Evolutionary conservation across 176 grass and related monocot species (phyloP).

Genomic region (Guadua angustifolia): DNA sequence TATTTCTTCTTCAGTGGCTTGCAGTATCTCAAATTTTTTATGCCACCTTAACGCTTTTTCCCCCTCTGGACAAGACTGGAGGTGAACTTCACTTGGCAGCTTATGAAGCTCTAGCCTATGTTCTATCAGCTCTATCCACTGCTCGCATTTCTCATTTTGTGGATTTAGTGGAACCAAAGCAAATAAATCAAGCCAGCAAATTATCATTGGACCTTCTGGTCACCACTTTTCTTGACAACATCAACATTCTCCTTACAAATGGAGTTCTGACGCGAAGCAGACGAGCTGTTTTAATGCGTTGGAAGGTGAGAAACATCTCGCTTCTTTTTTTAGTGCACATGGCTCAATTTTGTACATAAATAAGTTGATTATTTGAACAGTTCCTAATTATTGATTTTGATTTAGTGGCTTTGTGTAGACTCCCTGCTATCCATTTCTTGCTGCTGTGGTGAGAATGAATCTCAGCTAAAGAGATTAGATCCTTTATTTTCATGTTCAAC

Average conservation of each 20-base stretch:
- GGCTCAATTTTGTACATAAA: background rate
- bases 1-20: slow-evolving; percentile 22
- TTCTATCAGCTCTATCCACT: slow-evolving; percentile 61
- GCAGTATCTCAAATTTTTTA: slow-evolving; percentile 37
- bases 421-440: slow-evolving; percentile 66
- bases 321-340: background rate
- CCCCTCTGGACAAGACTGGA: slow-evolving; percentile 56
- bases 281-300: slow-evolving; percentile 85
- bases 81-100: slow-evolving; percentile 83
- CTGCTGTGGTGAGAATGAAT: slow-evolving; percentile 43
- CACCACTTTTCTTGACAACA: slow-evolving; percentile 63
- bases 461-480: slow-evolving; percentile 32
- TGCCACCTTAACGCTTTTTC: slow-evolving; percentile 24
- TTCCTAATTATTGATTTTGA: slow-evolving; percentile 53
- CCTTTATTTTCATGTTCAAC: slow-evolving; percentile 70
- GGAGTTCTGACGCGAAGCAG: slow-evolving; percentile 82
- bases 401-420: slow-evolving; percentile 90
- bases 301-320: slow-evolving; percentile 63
- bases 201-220: slow-evolving; percentile 67
- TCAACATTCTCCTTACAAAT: slow-evolving; percentile 75
- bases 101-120: slow-evolving; percentile 80
- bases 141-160: slow-evolving; percentile 41
- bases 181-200: slow-evolving; percentile 33
- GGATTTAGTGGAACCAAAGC: slow-evolving; percentile 42
- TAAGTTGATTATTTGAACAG: background rate